phyloP scores from a whole-genome alignment of 768 basidiomycete species.

The Lyophyllum decastes region DNA sequence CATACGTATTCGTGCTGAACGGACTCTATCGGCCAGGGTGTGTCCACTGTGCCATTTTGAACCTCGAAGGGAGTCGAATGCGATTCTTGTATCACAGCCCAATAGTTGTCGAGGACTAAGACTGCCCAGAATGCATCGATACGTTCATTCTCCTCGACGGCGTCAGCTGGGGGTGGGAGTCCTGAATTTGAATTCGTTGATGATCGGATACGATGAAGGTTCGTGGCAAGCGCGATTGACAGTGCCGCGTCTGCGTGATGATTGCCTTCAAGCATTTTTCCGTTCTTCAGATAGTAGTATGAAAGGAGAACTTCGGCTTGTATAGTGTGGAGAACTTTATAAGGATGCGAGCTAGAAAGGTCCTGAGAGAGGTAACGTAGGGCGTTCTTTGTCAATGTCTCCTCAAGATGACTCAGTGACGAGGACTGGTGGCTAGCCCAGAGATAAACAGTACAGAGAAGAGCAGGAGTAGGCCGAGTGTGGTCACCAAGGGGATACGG shows the following conservation, averaged over 20 bases:
- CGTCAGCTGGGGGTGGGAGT: constrained; percentile 10
- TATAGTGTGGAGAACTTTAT: constrained; percentile 27
- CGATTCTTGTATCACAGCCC: constrained; percentile 14
- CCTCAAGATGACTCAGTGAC: neutral
- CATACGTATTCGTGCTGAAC: constrained; percentile 6
- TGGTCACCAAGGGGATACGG: constrained; percentile 44
- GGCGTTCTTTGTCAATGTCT: neutral
- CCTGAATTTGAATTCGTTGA: neutral
- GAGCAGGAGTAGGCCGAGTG: constrained; percentile 45
- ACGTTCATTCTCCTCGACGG: constrained; percentile 17
- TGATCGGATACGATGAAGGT: constrained; percentile 15
- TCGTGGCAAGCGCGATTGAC: constrained; percentile 14
- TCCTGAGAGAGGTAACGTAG: constrained; percentile 7
- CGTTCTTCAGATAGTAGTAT: constrained; percentile 29
- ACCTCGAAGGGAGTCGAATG: neutral
- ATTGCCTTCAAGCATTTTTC: constrained; percentile 18
- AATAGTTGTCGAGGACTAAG: constrained; percentile 16
- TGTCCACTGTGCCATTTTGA: constrained; percentile 1
- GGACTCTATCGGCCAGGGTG: constrained; percentile 13
- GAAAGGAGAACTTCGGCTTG: constrained; percentile 46
- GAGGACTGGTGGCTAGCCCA: constrained; percentile 47
- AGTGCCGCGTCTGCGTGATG: constrained; percentile 16
- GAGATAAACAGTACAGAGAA: constrained; percentile 47
- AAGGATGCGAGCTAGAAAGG: constrained; percentile 1
- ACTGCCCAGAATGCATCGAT: constrained; percentile 23